Evolutionary conservation across 2,329 filamentous ascomycete genomes (phyloP), one percentile per base, ranked within the genome.

Genomic region (Emmonsiellopsis sp.): DNA sequence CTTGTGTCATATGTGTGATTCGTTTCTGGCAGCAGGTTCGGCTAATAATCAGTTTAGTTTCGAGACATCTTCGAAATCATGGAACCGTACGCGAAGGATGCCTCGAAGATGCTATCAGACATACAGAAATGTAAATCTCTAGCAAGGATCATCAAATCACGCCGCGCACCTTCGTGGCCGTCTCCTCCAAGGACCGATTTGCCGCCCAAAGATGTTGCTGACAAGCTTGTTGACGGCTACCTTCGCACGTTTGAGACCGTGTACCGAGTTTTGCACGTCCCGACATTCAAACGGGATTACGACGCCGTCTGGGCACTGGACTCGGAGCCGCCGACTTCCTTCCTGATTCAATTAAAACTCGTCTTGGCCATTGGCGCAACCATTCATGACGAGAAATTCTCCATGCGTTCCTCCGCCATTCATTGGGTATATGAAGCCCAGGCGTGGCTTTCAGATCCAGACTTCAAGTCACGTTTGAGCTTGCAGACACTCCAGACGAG

Each of bases 231-330:
- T 13, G 69, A 76, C 7, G 64, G 69, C 33, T 83, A 83, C 66
- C 66, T 85, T 14, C 69, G 78, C 47, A 77, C 77, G 0, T 74
- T 80, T 57, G 81, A 84, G 59, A 76, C 77, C 0, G 74, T 79
- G 13, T 74, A 80, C 57, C 75, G 82, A 2, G 72, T 85, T 17
- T 54, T 85, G 9, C 78, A 85, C 61, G 62, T 79, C 0, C 81
- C 81, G 0, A 77, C 74, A 0, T 84, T 85, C 57, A 68, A 71
- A 49, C 69, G 68, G 7, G 77, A 81, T 33, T 85, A 83, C 58
- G 75, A 80, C 17, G 69, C 71, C 0, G 63, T 79, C 8, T 85
- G 81, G 80, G 65, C 64, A 0, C 69, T 71, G 7, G 70, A 72
- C 0, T 58, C 63, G 13, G 64, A 65, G 0, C 66, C 71, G 1